Evolutionary conservation across 352 stramenopile species (phyloP).

Genomic region (Globisporangium solare): DNA sequence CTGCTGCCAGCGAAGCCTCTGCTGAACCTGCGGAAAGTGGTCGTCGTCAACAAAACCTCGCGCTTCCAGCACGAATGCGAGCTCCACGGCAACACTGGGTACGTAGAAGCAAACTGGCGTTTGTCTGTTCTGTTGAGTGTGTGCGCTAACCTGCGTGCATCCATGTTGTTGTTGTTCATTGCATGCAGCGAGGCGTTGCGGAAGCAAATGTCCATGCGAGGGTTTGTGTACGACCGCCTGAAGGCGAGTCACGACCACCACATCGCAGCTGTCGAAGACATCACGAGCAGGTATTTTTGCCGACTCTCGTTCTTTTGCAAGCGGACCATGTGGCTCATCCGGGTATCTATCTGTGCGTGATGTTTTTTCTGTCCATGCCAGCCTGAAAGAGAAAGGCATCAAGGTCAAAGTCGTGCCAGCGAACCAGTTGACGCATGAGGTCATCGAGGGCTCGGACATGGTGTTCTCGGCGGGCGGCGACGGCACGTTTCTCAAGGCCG

Average conservation of each 20-base stretch:
- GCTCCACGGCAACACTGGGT: conserved; percentile 77
- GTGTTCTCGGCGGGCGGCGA: conserved; percentile 84
- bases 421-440: conserved; percentile 76
- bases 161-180: conserved; percentile 4
- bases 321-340: too few relatives aligned
- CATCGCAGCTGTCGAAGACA: conserved; percentile 80
- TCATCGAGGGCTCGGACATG: conserved; percentile 76
- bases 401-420: conserved; percentile 69
- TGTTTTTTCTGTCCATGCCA: conserved; percentile 13
- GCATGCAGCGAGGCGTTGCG: conserved; percentile 67
- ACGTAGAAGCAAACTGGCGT: conserved; percentile 10
- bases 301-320: neutral
- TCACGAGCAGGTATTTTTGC: conserved; percentile 49
- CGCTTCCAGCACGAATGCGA: conserved; percentile 85
- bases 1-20: conserved; percentile 38
- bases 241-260: conserved; percentile 87
- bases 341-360: neutral
- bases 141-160: conserved; percentile 4
- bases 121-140: neutral
- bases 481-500: conserved; percentile 84
- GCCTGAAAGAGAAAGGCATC: conserved; percentile 66
- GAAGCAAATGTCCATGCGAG: conserved; percentile 90
- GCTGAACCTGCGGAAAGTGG: conserved; percentile 73
- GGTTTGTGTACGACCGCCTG: conserved; percentile 83
- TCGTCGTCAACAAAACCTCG: conserved; percentile 87